These are phyloP conservation scores for Tylopilus rubrobrunneus DNA, from an alignment of 768 basidiomycete genomes.

Conservation along the genomic window DNA sequence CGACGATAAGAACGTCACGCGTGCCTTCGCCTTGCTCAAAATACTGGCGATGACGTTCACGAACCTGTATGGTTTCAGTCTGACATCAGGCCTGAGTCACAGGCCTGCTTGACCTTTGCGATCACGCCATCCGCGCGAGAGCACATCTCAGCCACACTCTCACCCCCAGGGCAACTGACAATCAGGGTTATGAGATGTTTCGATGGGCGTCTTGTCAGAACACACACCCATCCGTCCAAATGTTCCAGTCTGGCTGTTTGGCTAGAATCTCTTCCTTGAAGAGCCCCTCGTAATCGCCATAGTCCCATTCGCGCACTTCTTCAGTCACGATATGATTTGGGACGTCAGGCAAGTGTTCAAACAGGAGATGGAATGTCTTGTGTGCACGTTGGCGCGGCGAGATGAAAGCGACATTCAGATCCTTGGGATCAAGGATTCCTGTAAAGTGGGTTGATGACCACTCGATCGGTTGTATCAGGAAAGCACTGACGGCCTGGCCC, in stretches of 20 bases:
- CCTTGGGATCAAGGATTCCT: slow-evolving; percentile 78
- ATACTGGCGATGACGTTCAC: slow-evolving; percentile 68
- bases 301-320: slow-evolving; percentile 82
- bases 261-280: slow-evolving; percentile 71
- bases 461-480: neutral
- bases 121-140: slow-evolving; percentile 76
- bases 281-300: slow-evolving; percentile 88
- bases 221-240: slow-evolving; percentile 79
- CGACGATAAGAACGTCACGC: slow-evolving; percentile 84
- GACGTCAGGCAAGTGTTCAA: slow-evolving; percentile 42
- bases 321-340: slow-evolving; percentile 62
- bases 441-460: neutral
- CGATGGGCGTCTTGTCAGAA: neutral
- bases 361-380: slow-evolving; percentile 80
- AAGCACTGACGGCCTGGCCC: slow-evolving; percentile 68
- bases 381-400: slow-evolving; percentile 89
- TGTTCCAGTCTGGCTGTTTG: slow-evolving; percentile 61
- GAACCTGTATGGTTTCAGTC: slow-evolving; percentile 44
- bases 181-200: slow-evolving; percentile 4
- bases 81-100: neutral
- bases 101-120: slow-evolving; percentile 46
- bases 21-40: slow-evolving; percentile 61
- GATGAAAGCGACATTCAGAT: slow-evolving; percentile 70
- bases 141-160: slow-evolving; percentile 77
- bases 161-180: slow-evolving; percentile 82